Evolutionary conservation across 2,329 filamentous ascomycete genomes (phyloP).

Genomic region (Cadophora gregata): DNA sequence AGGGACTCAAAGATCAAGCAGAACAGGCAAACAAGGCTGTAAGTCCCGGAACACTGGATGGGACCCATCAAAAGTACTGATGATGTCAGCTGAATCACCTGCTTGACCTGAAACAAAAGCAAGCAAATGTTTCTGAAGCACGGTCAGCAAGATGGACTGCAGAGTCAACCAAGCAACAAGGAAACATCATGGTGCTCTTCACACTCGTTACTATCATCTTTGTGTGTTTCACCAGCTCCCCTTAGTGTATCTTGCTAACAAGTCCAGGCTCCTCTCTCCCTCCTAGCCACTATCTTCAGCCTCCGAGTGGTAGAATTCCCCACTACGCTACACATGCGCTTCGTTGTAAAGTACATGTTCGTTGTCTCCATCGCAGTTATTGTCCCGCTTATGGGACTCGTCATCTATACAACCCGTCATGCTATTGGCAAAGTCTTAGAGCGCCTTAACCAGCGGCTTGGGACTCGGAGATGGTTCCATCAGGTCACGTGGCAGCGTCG

Average conservation of each 20-base stretch:
- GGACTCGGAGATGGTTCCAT: background rate
- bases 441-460: background rate
- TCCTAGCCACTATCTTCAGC: conserved; percentile 24
- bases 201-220: conserved; percentile 55
- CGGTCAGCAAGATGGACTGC: conserved; percentile 49
- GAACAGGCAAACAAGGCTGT: conserved; percentile 27
- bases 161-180: conserved; percentile 35
- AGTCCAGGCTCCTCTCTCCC: conserved; percentile 25
- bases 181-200: conserved; percentile 51
- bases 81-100: conserved; percentile 42
- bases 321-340: conserved; percentile 11
- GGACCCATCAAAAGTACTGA: background rate
- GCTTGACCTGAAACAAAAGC: conserved; percentile 53
- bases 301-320: conserved; percentile 24
- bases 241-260: background rate
- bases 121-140: conserved; percentile 52
- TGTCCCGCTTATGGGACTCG: conserved; percentile 21
- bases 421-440: conserved; percentile 1
- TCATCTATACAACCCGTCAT: conserved; percentile 23
- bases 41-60: background rate
- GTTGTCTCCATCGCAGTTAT: conserved; percentile 25
- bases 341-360: conserved; percentile 26
- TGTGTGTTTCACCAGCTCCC: conserved; percentile 39
- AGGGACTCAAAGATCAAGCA: conserved; percentile 18
- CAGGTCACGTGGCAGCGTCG: background rate